Percentiles rank a stretch among this genome's conserved stretches.
These are phyloP conservation scores for Phytophthora citricola DNA, from an alignment of 352 stramenopile species.

Conservation along the genomic window DNA sequence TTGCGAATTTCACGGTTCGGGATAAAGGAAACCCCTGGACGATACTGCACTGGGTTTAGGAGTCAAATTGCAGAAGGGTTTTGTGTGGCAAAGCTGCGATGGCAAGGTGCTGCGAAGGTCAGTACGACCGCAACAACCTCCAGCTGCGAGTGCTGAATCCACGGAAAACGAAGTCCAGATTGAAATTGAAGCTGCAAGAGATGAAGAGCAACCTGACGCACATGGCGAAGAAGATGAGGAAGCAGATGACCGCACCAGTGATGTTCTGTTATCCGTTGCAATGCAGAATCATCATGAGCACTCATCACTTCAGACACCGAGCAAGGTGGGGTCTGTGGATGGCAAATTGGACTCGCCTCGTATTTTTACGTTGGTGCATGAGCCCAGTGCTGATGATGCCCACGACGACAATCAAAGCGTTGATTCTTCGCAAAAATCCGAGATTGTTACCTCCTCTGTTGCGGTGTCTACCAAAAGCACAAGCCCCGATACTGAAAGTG, in stretches of 20 bases:
- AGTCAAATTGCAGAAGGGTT: not conserved
- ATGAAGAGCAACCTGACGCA: not conserved
- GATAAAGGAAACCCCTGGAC: not conserved
- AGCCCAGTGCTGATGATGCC: not conserved
- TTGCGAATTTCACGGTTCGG: constrained; percentile 2
- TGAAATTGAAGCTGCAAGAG: not conserved
- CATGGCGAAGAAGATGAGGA: not conserved
- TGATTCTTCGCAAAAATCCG: not conserved
- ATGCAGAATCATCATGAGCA: not conserved
- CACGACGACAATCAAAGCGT: not conserved
- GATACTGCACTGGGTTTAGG: constrained; percentile 5
- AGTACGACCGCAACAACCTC: not conserved
- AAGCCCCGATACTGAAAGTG: not conserved
- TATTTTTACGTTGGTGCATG: not conserved
- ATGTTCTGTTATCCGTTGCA: not conserved
- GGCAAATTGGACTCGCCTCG: not conserved
- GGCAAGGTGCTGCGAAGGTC: constrained; percentile 22
- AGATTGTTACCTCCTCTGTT: not conserved
- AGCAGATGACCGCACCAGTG: not conserved
- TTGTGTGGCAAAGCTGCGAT: constrained; percentile 33
- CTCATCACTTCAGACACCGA: not conserved
- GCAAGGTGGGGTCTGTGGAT: not conserved
- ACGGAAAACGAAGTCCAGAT: not conserved
- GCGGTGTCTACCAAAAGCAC: not conserved
- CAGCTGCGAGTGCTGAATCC: constrained; percentile 4